phyloP scores from a whole-genome alignment of 1,139 yeast species.

The Kodamaea plutei region DNA sequence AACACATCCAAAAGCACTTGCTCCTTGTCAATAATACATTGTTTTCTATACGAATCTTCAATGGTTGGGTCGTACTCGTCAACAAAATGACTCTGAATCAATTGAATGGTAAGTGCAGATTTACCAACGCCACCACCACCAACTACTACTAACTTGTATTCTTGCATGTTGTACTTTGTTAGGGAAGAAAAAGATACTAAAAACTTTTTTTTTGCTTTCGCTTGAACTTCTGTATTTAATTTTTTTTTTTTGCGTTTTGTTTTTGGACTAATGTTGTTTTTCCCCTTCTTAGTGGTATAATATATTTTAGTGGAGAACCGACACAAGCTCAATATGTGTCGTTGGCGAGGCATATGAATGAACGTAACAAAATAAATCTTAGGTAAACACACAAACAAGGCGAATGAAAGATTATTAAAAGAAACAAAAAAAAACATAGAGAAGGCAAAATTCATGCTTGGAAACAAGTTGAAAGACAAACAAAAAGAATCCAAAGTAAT shows the following conservation, averaged over 20 bases:
- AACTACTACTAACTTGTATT: slow-evolving; percentile 86
- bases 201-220: slow-evolving; percentile 3
- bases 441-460: too few species aligned
- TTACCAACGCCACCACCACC: slow-evolving; percentile 99
- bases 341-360: too few species aligned
- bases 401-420: too few species aligned
- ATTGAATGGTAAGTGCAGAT: slow-evolving; percentile 87
- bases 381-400: too few species aligned
- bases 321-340: too few species aligned
- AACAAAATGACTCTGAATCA: slow-evolving; percentile 87
- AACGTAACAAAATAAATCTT: too few species aligned
- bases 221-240: neutral
- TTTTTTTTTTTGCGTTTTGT: slow-evolving; percentile 2
- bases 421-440: too few species aligned
- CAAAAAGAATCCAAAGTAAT: too few species aligned
- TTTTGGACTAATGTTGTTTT: neutral
- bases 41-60: slow-evolving; percentile 69
- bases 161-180: slow-evolving; percentile 41
- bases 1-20: slow-evolving; percentile 64
- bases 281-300: neutral
- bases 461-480: too few species aligned
- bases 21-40: slow-evolving; percentile 49
- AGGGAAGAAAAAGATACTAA: too few species aligned
- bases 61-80: slow-evolving; percentile 98
- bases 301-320: too few species aligned